Evolutionary conservation across 2,329 filamentous ascomycete species (phyloP).

Genomic region (Verticillium longisporum): DNA sequence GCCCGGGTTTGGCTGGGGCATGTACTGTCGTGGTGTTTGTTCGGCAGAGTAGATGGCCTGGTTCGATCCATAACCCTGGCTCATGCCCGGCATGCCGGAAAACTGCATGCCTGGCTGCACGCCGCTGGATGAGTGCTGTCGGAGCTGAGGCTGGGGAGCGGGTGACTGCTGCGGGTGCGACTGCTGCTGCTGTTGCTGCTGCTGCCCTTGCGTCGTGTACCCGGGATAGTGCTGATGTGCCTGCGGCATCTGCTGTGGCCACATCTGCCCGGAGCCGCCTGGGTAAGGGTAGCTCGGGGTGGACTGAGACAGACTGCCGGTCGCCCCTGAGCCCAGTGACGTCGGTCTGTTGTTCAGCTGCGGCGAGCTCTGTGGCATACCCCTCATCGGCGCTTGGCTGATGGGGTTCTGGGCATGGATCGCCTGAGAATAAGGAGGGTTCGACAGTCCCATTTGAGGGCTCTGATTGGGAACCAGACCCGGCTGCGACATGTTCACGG

Average conservation of each 20-base stretch:
- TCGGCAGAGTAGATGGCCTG: constrained; percentile 56
- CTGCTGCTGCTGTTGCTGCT: constrained; percentile 17
- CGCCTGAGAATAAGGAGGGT: constrained; percentile 61
- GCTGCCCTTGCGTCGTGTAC: constrained; percentile 17
- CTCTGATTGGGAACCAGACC: constrained; percentile 54
- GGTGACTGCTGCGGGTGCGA: constrained; percentile 46
- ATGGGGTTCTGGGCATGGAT: constrained; percentile 66
- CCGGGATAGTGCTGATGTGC: constrained; percentile 29
- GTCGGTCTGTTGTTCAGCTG: constrained; percentile 64
- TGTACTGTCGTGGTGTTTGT: constrained; percentile 58
- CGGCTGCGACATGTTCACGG: constrained; percentile 48
- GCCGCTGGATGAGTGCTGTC: constrained; percentile 42
- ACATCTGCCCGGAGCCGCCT: constrained; percentile 51
- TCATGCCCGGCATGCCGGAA: constrained; percentile 54
- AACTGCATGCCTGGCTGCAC: constrained; percentile 56
- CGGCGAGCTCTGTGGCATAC: constrained; percentile 54
- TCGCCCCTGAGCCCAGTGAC: constrained; percentile 35
- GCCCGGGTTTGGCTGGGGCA: constrained; percentile 54
- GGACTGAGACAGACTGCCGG: constrained; percentile 43
- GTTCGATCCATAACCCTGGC: constrained; percentile 49
- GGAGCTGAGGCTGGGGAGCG: constrained; percentile 53
- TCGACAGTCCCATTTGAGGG: constrained; percentile 55
- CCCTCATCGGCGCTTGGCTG: constrained; percentile 64
- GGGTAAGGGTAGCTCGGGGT: constrained; percentile 56
- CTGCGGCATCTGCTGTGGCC: constrained; percentile 59